phyloP scores from a whole-genome alignment of 163 green algal genomes.

The Coccomyxa subellipsoidea region DNA sequence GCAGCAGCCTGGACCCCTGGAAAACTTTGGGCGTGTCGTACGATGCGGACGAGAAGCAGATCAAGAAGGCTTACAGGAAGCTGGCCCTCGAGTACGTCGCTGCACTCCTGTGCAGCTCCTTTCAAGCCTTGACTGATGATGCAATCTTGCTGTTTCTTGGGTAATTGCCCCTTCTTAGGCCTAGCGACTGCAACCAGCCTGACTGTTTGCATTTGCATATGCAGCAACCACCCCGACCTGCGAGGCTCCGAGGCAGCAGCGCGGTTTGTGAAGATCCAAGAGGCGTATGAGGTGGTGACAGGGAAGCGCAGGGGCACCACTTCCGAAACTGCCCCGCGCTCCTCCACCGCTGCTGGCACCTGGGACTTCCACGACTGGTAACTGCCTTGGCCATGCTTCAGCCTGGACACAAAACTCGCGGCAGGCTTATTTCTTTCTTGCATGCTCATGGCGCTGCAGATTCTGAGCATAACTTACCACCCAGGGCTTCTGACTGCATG shows the following conservation, averaged over 20 bases:
- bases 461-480: no score
- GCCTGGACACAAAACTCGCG: no score
- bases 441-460: no score
- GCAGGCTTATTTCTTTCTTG: no score
- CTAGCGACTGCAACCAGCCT: background rate
- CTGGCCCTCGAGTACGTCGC: slow-evolving; percentile 12
- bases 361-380: slow-evolving; percentile 29
- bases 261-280: slow-evolving; percentile 77
- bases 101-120: background rate
- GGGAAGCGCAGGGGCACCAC: background rate
- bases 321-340: background rate
- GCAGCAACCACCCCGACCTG: slow-evolving; percentile 29
- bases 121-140: background rate
- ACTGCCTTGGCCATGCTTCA: no score
- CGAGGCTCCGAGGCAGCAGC: slow-evolving; percentile 65
- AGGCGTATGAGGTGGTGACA: slow-evolving; percentile 38
- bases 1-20: slow-evolving; percentile 7
- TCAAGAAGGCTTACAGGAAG: slow-evolving; percentile 22
- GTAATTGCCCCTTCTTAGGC: background rate
- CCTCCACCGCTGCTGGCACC: background rate
- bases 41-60: slow-evolving; percentile 7
- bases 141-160: background rate
- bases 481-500: no score
- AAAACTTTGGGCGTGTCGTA: slow-evolving; percentile 12
- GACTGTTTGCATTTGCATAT: background rate